These are phyloP conservation scores for Rubia balearica DNA, from an alignment of 305 asterid genomes.

Conservation along the genomic window DNA sequence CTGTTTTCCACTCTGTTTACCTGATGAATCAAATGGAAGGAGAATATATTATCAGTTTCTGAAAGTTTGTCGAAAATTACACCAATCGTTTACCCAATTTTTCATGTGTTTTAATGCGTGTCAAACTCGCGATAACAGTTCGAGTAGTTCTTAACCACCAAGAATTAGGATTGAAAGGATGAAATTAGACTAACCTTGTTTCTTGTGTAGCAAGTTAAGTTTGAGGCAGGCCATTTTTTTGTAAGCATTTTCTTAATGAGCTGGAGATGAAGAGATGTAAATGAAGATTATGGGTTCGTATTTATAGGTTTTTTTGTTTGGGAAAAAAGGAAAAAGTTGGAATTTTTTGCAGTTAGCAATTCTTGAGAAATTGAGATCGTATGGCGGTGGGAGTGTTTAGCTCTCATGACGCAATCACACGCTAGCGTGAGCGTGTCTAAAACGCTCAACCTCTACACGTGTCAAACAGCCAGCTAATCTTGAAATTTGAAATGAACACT, in stretches of 20 bases:
- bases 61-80: neutral
- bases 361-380: neutral
- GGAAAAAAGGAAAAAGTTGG: neutral
- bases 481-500: too few relatives aligned
- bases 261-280: neutral
- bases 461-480: slow-evolving; percentile 5
- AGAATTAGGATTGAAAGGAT: neutral
- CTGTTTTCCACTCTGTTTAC: slow-evolving; percentile 23
- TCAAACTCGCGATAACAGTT: neutral
- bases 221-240: slow-evolving; percentile 22
- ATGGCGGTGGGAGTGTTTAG: neutral
- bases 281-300: neutral
- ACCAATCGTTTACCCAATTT: too few relatives aligned
- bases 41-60: neutral
- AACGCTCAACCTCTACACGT: neutral
- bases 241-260: slow-evolving; percentile 4
- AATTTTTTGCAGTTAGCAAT: slow-evolving; percentile 10
- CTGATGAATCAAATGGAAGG: slow-evolving; percentile 20
- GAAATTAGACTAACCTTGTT: slow-evolving; percentile 27
- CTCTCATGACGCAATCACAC: slow-evolving; percentile 2
- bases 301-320: neutral
- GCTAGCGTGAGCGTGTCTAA: slow-evolving; percentile 13
- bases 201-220: slow-evolving; percentile 19
- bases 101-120: neutral
- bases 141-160: too few relatives aligned